These are phyloP conservation scores for Dothiorella sarmentorum DNA, from an alignment of 2,329 filamentous ascomycete species.

Conservation along the genomic window DNA sequence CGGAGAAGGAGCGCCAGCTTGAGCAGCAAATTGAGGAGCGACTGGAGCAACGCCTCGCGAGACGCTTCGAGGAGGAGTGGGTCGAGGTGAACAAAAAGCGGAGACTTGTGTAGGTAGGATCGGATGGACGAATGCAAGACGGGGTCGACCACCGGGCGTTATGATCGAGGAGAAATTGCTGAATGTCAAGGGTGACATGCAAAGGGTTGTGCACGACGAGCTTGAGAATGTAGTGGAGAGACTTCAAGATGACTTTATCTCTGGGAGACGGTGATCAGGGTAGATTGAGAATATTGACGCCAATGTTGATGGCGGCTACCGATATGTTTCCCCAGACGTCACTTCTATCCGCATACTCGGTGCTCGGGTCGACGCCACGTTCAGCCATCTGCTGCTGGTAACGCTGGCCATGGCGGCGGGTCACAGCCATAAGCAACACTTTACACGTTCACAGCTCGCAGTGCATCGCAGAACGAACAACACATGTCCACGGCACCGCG, in stretches of 20 bases:
- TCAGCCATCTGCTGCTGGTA: too few species aligned
- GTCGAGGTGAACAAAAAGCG: not conserved
- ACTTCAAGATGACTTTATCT: not conserved
- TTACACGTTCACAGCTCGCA: too few species aligned
- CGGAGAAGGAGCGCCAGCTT: not conserved
- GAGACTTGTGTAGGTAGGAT: too few species aligned
- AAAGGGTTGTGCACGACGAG: not conserved
- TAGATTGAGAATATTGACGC: not conserved
- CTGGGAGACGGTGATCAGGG: not conserved
- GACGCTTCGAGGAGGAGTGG: not conserved
- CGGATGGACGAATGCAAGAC: not conserved
- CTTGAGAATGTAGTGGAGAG: not conserved
- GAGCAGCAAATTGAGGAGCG: not conserved
- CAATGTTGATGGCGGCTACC: not conserved
- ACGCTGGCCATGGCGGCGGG: too few species aligned
- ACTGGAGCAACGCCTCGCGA: not conserved
- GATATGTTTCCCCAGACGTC: too few species aligned
- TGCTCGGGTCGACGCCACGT: too few species aligned
- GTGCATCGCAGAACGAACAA: too few species aligned
- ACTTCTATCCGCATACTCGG: too few species aligned
- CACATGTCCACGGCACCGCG: too few species aligned
- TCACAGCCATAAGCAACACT: too few species aligned
- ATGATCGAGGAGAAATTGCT: not conserved
- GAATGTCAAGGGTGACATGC: not conserved
- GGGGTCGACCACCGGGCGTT: not conserved